Percentiles rank a stretch among this genome's conserved stretches.
Conservation (phyloP, 2,329 filamentous ascomycete genomes). For the Claviceps sorghi region DNA sequence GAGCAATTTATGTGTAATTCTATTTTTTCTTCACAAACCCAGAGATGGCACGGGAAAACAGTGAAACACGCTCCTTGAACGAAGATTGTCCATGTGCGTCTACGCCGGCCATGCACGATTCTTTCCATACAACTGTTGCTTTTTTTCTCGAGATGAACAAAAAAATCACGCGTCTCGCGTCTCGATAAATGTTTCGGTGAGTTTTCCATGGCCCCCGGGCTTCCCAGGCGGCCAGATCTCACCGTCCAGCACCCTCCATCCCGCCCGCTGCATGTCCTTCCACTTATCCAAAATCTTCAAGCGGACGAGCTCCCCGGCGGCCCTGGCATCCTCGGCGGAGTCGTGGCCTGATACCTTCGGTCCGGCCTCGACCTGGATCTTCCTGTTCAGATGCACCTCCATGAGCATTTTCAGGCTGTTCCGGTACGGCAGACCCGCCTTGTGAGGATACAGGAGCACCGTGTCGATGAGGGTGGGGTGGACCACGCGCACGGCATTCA, state of each 20-base stretch:
- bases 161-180: neutral
- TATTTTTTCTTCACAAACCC: constrained; percentile 12
- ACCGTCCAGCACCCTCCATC: constrained; percentile 49
- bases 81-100: neutral
- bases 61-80: neutral
- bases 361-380: constrained; percentile 59
- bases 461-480: constrained; percentile 81
- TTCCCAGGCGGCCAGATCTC: constrained; percentile 26
- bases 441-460: constrained; percentile 68
- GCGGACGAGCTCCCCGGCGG: constrained; percentile 74
- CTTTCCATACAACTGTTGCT: neutral
- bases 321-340: constrained; percentile 77
- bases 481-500: constrained; percentile 71
- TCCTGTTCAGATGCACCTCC: constrained; percentile 50
- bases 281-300: constrained; percentile 57
- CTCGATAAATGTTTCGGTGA: constrained; percentile 27
- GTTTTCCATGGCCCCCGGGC: constrained; percentile 8
- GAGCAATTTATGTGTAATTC: constrained; percentile 20
- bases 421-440: constrained; percentile 59
- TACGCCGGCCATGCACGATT: neutral
- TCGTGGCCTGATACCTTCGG: constrained; percentile 56
- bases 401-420: constrained; percentile 64
- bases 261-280: constrained; percentile 48
- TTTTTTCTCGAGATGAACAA: neutral
- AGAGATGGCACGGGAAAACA: neutral